Evolutionary conservation across 192 early-diverging fungal species (phyloP).

Genomic region (Spizellomyces sp.): DNA sequence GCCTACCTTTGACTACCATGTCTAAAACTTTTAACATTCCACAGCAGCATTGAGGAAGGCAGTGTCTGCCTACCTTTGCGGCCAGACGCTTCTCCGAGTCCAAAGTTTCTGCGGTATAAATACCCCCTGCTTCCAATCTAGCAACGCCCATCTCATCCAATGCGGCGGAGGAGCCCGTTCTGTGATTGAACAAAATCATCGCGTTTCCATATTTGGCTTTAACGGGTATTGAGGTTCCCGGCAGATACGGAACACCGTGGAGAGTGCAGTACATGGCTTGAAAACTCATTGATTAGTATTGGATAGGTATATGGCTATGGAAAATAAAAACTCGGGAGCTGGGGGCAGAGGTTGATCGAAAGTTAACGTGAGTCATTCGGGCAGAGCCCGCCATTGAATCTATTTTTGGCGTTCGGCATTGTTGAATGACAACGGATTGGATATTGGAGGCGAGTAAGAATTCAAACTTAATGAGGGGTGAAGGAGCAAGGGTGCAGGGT

Average conservation of each 20-base stretch:
- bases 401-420: no score
- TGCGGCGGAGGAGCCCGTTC: slow-evolving; percentile 10
- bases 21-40: neutral
- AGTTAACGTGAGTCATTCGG: no score
- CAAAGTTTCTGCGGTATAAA: slow-evolving; percentile 22
- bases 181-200: slow-evolving; percentile 25
- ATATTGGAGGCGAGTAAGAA: no score
- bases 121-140: slow-evolving; percentile 26
- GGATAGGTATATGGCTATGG: no score
- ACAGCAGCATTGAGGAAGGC: neutral
- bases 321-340: no score
- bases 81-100: slow-evolving; percentile 7
- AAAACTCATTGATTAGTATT: no score
- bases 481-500: no score
- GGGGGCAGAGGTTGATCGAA: no score
- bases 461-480: no score
- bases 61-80: neutral
- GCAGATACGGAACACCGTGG: slow-evolving; percentile 13
- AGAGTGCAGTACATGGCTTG: neutral
- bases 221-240: slow-evolving; percentile 16
- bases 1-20: neutral
- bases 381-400: no score
- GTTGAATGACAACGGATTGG: no score
- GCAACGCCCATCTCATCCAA: slow-evolving; percentile 15
- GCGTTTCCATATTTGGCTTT: neutral